Evolutionary conservation across 257 asterid species (phyloP).

Genomic region (Lantana camara): DNA sequence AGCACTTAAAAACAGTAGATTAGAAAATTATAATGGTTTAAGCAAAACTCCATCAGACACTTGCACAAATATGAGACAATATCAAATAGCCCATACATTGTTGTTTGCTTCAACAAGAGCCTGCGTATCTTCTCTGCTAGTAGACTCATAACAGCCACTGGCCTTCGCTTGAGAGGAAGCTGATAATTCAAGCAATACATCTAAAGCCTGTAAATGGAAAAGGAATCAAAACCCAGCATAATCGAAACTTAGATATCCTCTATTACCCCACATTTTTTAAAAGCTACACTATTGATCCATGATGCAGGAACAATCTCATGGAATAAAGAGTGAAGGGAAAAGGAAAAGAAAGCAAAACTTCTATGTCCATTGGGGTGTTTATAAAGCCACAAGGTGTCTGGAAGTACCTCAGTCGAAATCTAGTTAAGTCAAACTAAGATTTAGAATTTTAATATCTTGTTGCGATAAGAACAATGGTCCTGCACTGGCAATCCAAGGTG

Average conservation of each 20-base stretch:
- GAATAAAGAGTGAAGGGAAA: background rate
- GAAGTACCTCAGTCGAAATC: too few relatives aligned
- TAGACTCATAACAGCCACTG: constrained; percentile 35
- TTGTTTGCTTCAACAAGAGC: constrained; percentile 42
- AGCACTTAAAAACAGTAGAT: constrained; percentile 9
- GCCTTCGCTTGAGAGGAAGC: constrained; percentile 53
- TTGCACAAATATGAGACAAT: constrained; percentile 21
- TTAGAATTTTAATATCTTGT: too few relatives aligned
- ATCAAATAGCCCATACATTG: constrained; percentile 47
- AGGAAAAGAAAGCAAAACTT: background rate
- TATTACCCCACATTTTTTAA: constrained; percentile 11
- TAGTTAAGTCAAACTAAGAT: too few relatives aligned
- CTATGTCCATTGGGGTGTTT: too few relatives aligned
- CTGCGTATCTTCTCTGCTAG: constrained; percentile 42
- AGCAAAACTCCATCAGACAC: constrained; percentile 13
- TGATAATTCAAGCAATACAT: constrained; percentile 70
- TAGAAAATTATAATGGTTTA: background rate
- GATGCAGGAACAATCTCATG: constrained; percentile 3
- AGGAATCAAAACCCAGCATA: constrained; percentile 7
- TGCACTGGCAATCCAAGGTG: too few relatives aligned
- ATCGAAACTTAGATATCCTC: constrained; percentile 4
- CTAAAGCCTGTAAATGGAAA: constrained; percentile 67
- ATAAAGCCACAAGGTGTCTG: too few relatives aligned
- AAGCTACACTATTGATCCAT: background rate
- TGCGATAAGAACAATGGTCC: too few relatives aligned